phyloP scores from a whole-genome alignment of 1,139 yeast species.

The Hyphopichia burtonii region DNA sequence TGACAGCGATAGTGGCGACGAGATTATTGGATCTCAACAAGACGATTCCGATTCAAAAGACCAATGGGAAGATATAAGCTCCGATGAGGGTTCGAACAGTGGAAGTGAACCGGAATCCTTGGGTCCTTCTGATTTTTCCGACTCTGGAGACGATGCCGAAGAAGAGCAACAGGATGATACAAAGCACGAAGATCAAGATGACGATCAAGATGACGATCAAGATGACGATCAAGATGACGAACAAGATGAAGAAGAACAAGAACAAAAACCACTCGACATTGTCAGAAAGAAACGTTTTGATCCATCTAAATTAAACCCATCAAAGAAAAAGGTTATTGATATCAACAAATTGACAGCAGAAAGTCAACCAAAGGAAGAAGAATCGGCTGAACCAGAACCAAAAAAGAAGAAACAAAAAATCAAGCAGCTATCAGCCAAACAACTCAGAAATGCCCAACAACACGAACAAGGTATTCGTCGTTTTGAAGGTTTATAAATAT shows the following conservation, averaged over 20 bases:
- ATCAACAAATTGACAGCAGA: conserved; percentile 16
- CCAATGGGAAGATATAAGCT: conserved; percentile 2
- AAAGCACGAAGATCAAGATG: conserved; percentile 12
- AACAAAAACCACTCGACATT: conserved; percentile 10
- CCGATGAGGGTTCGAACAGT: conserved; percentile 8
- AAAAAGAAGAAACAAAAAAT: conserved; percentile 30
- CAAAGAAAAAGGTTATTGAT: conserved; percentile 18
- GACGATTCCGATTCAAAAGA: conserved; percentile 6
- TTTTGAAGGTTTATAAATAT: conserved; percentile 56
- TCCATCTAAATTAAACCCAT: conserved; percentile 9
- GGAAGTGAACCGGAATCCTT: conserved; percentile 12
- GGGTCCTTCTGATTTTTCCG: conserved; percentile 1
- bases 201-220: conserved; percentile 13
- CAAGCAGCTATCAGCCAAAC: conserved; percentile 44
- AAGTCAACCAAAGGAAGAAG: conserved; percentile 11
- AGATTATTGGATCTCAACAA: conserved; percentile 3
- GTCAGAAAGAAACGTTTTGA: conserved; percentile 14
- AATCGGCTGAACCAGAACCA: conserved; percentile 12
- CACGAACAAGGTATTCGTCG: conserved; percentile 67
- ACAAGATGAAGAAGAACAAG: conserved; percentile 17
- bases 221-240: conserved; percentile 14
- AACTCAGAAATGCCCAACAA: conserved; percentile 46
- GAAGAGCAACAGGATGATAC: conserved; percentile 16
- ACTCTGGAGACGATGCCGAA: conserved; percentile 4
- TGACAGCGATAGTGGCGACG: conserved; percentile 12